Conservation (phyloP, 225 moss, liverwort and hornwort species). For the Climacium dendroides region DNA sequence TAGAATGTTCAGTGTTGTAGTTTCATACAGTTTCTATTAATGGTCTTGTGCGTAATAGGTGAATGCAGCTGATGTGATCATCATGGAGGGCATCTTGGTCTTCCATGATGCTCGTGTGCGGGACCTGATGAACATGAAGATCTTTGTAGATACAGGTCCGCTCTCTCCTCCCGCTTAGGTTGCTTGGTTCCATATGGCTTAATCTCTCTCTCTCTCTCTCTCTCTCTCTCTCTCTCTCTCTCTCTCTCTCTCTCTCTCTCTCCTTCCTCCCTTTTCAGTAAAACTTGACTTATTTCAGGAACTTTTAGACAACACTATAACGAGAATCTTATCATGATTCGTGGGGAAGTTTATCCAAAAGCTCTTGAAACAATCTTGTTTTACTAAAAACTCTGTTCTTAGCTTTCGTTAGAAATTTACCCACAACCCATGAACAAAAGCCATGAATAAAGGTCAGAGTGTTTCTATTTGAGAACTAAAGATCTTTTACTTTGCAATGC, state of each 20-base stretch:
- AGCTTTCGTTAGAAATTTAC: not conserved
- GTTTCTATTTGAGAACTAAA: not conserved
- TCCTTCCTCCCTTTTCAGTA: not conserved
- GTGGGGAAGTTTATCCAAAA: not conserved
- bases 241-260: not conserved
- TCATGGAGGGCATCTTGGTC: constrained; percentile 90
- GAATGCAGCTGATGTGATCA: constrained; percentile 90
- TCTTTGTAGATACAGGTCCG: constrained; percentile 84
- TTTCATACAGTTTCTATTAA: not conserved
- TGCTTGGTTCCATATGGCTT: not conserved
- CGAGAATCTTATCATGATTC: not conserved
- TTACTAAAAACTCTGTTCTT: not conserved
- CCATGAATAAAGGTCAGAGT: not conserved
- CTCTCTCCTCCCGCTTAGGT: not conserved
- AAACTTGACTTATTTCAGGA: not conserved
- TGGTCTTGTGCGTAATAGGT: constrained; percentile 18
- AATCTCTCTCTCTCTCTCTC: not conserved
- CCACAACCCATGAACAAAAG: not conserved
- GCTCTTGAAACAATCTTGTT: not conserved
- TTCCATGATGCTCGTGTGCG: constrained; percentile 86
- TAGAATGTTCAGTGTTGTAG: not conserved
- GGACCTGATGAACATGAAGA: constrained; percentile 93
- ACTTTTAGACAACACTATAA: not conserved
- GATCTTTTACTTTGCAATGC: constrained; percentile 1
- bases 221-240: not conserved